Percentiles rank a stretch among this genome's conserved stretches.
phyloP scores from a whole-genome alignment of 1,284 basidiomycete genomes.

The Coniferiporia sulphurascens region DNA sequence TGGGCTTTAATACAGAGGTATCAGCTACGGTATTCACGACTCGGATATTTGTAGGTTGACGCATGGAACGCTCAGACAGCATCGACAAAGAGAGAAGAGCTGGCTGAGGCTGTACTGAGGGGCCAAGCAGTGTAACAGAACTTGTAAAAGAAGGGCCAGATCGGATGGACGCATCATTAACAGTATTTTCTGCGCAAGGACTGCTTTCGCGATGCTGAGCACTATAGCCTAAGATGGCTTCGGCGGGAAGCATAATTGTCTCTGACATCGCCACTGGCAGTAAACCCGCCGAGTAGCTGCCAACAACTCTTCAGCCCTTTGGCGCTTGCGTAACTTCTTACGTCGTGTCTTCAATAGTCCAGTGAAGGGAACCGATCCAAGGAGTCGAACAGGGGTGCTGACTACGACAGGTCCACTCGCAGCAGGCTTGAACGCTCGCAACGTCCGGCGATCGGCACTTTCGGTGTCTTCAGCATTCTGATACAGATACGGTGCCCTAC shows the following conservation, averaged over 20 bases:
- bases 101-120: neutral
- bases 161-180: neutral
- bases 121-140: neutral
- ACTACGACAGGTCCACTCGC: neutral
- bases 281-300: neutral
- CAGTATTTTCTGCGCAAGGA: neutral
- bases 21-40: neutral
- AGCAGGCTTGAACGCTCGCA: neutral
- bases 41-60: neutral
- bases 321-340: constrained; percentile 1
- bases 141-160: neutral
- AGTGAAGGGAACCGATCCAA: neutral
- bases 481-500: too few species aligned
- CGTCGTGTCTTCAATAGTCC: neutral
- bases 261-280: neutral
- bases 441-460: too few species aligned
- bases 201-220: neutral
- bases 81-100: neutral
- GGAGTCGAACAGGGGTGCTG: neutral
- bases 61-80: neutral
- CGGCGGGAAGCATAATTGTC: neutral
- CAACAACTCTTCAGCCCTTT: neutral
- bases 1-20: neutral
- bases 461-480: neutral
- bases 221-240: neutral